Evolutionary conservation across 345 rosid species (phyloP).

Genomic region (Brassica nigra): DNA sequence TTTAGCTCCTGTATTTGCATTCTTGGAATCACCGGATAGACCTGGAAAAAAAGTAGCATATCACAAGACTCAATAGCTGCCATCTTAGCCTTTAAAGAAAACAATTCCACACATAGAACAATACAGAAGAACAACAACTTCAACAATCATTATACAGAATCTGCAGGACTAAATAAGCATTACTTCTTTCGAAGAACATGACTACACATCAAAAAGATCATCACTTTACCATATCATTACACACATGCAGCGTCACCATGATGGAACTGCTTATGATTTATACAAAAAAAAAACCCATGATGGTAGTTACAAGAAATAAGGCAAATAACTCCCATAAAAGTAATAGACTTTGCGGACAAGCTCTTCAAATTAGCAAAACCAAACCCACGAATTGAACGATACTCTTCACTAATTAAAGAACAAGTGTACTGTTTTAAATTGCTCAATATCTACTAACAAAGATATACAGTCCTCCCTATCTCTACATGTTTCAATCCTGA

Average conservation of each 20-base stretch:
- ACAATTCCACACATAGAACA: neutral
- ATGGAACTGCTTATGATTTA: neutral
- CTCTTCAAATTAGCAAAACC: neutral
- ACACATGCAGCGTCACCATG: constrained; percentile 21
- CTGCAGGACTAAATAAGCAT: neutral
- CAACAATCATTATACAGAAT: neutral
- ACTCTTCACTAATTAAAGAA: neutral
- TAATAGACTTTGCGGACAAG: neutral
- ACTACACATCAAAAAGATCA: constrained; percentile 6
- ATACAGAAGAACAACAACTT: constrained; percentile 15
- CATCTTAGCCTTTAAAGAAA: neutral
- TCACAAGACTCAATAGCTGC: neutral
- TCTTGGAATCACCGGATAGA: constrained; percentile 50
- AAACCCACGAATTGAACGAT: neutral
- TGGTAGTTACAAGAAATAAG: neutral
- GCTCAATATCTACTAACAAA: neutral
- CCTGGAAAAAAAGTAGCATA: constrained; percentile 45
- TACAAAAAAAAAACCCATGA: neutral
- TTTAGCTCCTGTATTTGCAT: constrained; percentile 45
- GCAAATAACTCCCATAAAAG: neutral
- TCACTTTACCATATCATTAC: neutral
- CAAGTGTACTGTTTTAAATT: neutral
- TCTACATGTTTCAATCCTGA: constrained; percentile 16
- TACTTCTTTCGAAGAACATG: neutral
- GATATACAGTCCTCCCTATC: neutral